phyloP scores from a whole-genome alignment of 2,329 filamentous ascomycete genomes.

The Clathrospora elynae region DNA sequence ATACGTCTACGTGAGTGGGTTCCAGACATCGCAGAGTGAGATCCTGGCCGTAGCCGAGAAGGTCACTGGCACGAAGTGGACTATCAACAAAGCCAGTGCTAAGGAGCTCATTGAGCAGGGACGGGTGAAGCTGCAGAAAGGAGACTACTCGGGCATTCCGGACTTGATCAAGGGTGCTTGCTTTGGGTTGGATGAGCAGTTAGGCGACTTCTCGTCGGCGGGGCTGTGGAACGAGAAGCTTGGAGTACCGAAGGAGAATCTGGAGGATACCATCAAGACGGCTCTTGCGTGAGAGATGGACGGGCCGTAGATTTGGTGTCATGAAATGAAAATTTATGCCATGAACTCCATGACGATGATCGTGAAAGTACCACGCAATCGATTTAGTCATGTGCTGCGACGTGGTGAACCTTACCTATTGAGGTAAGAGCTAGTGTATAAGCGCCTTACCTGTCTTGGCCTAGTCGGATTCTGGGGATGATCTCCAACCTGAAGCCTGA shows the following conservation, averaged over 20 bases:
- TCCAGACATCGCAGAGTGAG: slow-evolving; percentile 63
- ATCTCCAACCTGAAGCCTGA: slow-evolving; percentile 16
- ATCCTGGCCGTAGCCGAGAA: slow-evolving; percentile 61
- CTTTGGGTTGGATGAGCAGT: slow-evolving; percentile 22
- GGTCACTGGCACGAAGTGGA: slow-evolving; percentile 58
- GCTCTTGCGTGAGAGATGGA: background rate
- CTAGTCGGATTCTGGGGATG: slow-evolving; percentile 17
- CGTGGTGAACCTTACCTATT: too few relatives aligned
- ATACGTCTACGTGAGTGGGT: slow-evolving; percentile 63
- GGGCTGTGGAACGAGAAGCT: slow-evolving; percentile 50
- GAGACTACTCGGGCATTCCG: slow-evolving; percentile 37
- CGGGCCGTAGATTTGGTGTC: too few relatives aligned
- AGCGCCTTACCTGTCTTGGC: slow-evolving; percentile 7
- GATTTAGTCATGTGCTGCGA: too few relatives aligned
- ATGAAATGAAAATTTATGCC: too few relatives aligned
- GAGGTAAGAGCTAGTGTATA: too few relatives aligned
- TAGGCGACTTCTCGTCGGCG: slow-evolving; percentile 31
- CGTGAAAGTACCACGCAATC: too few relatives aligned
- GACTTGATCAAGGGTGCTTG: slow-evolving; percentile 27
- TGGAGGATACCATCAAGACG: slow-evolving; percentile 44
- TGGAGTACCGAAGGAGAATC: slow-evolving; percentile 48
- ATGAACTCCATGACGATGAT: too few relatives aligned
- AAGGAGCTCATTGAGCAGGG: slow-evolving; percentile 38
- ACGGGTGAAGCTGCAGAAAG: slow-evolving; percentile 45
- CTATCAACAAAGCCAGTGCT: slow-evolving; percentile 50